phyloP scores from a whole-genome alignment of 1,284 basidiomycete species.

The Cryptococcus sp. region DNA sequence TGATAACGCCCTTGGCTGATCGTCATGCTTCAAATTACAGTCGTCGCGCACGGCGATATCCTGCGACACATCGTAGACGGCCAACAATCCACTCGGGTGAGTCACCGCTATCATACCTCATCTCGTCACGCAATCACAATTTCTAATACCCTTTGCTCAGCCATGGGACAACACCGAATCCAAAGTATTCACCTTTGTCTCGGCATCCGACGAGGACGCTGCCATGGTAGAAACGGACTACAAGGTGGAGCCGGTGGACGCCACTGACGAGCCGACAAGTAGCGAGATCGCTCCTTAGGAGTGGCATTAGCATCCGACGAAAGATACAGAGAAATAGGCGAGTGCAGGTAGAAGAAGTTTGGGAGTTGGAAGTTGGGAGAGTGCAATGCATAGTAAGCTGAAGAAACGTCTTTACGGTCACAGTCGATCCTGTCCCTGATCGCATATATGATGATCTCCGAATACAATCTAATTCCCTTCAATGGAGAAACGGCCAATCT shows the following conservation, averaged over 20 bases:
- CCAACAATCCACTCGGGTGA: slow-evolving; percentile 34
- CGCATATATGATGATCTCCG: background rate
- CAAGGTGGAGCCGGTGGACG: slow-evolving; percentile 17
- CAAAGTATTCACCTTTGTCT: slow-evolving; percentile 42
- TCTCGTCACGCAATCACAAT: background rate
- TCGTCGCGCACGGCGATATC: slow-evolving; percentile 54
- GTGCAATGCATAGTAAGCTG: no score
- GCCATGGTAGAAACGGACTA: slow-evolving; percentile 28
- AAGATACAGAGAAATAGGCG: background rate
- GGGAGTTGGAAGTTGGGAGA: no score
- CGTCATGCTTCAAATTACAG: slow-evolving; percentile 11
- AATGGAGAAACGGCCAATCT: background rate
- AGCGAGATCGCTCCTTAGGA: slow-evolving; percentile 19
- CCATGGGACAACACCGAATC: slow-evolving; percentile 51
- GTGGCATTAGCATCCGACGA: background rate
- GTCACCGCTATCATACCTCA: slow-evolving; percentile 7
- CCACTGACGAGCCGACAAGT: slow-evolving; percentile 27
- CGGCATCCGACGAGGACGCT: slow-evolving; percentile 39
- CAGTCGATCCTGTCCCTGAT: no score
- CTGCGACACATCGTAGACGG: slow-evolving; percentile 47
- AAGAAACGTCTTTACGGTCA: no score
- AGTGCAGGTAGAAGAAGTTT: background rate
- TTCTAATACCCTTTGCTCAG: slow-evolving; percentile 16
- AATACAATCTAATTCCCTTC: background rate
- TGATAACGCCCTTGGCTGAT: no score